Evolutionary conservation across 306 rosid genomes (phyloP), one percentile per base, ranked within the genome.

Genomic region (Ziziphus jujuba): DNA sequence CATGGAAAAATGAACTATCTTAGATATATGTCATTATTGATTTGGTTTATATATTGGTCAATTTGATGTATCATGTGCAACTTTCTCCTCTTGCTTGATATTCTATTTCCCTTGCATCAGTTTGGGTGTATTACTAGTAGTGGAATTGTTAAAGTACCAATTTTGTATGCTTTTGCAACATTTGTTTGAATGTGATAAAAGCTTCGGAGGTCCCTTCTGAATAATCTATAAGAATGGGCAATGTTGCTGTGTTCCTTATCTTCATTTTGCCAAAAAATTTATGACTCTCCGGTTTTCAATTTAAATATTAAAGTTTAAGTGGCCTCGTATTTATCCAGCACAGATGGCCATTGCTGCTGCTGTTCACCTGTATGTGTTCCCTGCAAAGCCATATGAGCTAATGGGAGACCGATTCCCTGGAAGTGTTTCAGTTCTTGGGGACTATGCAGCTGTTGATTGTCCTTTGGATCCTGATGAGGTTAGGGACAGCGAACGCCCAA

Each of bases 301-400:
- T 28, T 54, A 55, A 25, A 31, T 50, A 35, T 71, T 56, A 25
- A 79, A 76, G 81, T 79, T 87, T 84, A 69, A 85, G 84, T 83
- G 75, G 76, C 71, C 63, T 80, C 74, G 68, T 72, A 62, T 90
- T 86, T 71, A 79, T 84, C 89, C 84, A 77, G 86, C 79, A 68
- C 99, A 95, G 99, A 95, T 95, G 99, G 89, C 83, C 81, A 77
- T 95, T 82, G 99, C 99, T 80, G 88, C 99, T 58, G 48, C 85
- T 65, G 96, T 95, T 76, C 99, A 95, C 87, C 89, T 95, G 51
- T 90, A 83, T 74, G 99, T 95, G 71, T 95, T 95, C 76, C 89
- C 99, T 28, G 89, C 99, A 67, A 90, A 88, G 83, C 99, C 97
- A 65, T 95, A 95, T 65, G 96, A 88, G 81, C 82, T 85, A 66